Conservation (phyloP, 441 rosid species). For the Euphorbia schlechtendalii region DNA sequence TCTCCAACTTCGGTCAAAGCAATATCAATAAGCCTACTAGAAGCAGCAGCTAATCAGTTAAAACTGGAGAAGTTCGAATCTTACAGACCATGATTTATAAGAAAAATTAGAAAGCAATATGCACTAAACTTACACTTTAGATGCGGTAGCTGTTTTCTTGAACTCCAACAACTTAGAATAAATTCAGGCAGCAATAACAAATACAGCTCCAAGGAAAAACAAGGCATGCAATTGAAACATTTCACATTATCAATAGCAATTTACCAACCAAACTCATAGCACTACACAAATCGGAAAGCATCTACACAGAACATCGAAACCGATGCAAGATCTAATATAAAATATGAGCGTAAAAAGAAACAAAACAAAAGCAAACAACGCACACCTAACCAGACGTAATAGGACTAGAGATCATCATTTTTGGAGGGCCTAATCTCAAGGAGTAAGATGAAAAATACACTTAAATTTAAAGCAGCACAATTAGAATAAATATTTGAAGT, state of each 20-base stretch:
- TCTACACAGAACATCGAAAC: too few relatives aligned
- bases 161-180: constrained; percentile 75
- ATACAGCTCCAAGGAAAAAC: constrained; percentile 75
- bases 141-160: constrained; percentile 43
- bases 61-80: background rate
- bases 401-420: constrained; percentile 50
- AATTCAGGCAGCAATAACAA: constrained; percentile 71
- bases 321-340: constrained; percentile 22
- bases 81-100: background rate
- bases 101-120: background rate
- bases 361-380: constrained; percentile 7
- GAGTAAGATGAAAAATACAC: constrained; percentile 2
- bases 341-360: background rate
- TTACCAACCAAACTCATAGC: too few relatives aligned
- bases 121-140: constrained; percentile 61
- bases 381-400: too few relatives aligned
- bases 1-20: constrained; percentile 62
- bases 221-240: constrained; percentile 43
- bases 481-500: constrained; percentile 25
- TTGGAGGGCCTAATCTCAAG: too few relatives aligned
- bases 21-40: constrained; percentile 85
- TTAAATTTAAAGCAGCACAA: constrained; percentile 3
- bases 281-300: too few relatives aligned
- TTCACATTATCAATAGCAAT: too few relatives aligned
- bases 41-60: background rate